Conservation (phyloP, 306 rosid species). For the Parietaria judaica region DNA sequence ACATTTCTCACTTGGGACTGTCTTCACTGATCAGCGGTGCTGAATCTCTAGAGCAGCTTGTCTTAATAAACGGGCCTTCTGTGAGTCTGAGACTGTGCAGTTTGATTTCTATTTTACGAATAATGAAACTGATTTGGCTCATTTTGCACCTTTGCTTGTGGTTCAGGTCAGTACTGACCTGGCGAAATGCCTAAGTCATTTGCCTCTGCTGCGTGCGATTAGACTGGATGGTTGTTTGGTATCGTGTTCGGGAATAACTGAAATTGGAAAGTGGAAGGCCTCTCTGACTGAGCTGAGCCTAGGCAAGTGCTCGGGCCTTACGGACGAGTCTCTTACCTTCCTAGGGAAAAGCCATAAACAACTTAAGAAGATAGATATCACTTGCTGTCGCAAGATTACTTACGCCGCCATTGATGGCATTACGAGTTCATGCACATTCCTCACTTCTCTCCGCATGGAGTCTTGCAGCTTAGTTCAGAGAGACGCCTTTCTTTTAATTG, state of each 20-base stretch:
- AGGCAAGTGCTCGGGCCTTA: conserved; percentile 47
- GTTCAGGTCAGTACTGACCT: conserved; percentile 51
- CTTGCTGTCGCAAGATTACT: conserved; percentile 54
- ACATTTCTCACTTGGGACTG: conserved; percentile 48
- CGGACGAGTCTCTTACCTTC: conserved; percentile 47
- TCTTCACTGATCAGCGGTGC: conserved; percentile 46
- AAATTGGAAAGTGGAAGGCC: conserved; percentile 36
- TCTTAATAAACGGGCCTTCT: conserved; percentile 41
- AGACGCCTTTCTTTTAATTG: conserved; percentile 50
- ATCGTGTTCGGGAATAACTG: conserved; percentile 36
- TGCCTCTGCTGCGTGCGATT: conserved; percentile 35
- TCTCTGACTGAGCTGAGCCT: conserved; percentile 58
- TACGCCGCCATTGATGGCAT: conserved; percentile 37
- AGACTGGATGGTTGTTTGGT: conserved; percentile 51
- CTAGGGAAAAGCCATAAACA: conserved; percentile 36
- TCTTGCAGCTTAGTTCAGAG: conserved; percentile 46
- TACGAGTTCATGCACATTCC: conserved; percentile 44
- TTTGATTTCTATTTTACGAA: not conserved
- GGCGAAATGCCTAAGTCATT: conserved; percentile 39
- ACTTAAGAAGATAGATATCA: conserved; percentile 46
- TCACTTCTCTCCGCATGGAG: conserved; percentile 61
- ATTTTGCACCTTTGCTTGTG: conserved; percentile 8
- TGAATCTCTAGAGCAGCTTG: conserved; percentile 44
- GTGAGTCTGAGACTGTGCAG: conserved; percentile 36
- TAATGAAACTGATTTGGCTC: conserved; percentile 15